These are phyloP conservation scores for Pseudozyma tsukubaensis DNA, from an alignment of 1,284 basidiomycete species.

Conservation along the genomic window DNA sequence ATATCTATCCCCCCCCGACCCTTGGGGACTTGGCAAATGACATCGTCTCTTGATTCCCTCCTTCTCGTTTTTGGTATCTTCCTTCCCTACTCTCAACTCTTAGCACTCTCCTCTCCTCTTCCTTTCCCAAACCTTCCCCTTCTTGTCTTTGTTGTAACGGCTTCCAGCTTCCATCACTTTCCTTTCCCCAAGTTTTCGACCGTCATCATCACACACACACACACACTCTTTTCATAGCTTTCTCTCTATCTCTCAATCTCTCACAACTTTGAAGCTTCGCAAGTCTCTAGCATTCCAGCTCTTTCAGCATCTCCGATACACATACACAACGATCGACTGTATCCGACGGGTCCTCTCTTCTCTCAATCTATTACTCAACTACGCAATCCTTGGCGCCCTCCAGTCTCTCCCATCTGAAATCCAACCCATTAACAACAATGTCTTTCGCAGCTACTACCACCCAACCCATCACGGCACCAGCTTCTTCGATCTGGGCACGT, in stretches of 20 bases:
- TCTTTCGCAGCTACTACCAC: slow-evolving; percentile 11
- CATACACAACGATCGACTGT: slow-evolving; percentile 3
- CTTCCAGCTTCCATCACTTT: slow-evolving; percentile 1
- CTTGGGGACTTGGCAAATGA: neutral
- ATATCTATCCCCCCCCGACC: slow-evolving; percentile 9
- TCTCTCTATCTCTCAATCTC: neutral
- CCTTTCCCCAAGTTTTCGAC: neutral
- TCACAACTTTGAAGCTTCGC: neutral
- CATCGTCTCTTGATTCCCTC: neutral
- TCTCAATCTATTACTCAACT: neutral
- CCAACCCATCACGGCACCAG: slow-evolving; percentile 4
- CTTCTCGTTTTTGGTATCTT: slow-evolving; percentile 2
- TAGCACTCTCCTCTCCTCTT: neutral
- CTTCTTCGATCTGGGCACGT: slow-evolving; percentile 36
- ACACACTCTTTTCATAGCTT: slow-evolving; percentile 5
- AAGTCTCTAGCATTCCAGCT: neutral
- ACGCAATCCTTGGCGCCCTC: slow-evolving; percentile 9
- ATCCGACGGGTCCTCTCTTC: neutral
- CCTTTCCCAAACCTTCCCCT: neutral
- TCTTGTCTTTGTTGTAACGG: slow-evolving; percentile 8
- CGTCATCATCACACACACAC: neutral
- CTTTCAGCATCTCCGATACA: slow-evolving; percentile 2
- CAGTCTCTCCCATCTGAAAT: slow-evolving; percentile 3
- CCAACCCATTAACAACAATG: slow-evolving; percentile 9
- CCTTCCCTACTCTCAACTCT: slow-evolving; percentile 5